Evolutionary conservation across 1,284 basidiomycete species (phyloP).

Genomic region (Mycocalia duriaeana): DNA sequence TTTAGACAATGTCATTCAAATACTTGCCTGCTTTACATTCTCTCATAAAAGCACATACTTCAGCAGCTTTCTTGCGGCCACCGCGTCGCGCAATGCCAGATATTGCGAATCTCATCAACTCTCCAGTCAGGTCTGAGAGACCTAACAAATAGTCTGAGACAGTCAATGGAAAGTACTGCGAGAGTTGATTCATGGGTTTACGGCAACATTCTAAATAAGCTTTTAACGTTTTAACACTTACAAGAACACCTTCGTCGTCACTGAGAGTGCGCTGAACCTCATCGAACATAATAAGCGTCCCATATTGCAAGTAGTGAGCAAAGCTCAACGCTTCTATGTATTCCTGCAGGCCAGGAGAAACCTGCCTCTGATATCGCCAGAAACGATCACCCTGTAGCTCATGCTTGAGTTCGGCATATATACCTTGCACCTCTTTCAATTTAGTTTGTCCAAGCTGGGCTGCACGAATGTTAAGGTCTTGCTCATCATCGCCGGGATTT

Average conservation of each 20-base stretch:
- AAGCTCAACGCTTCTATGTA: constrained; percentile 94
- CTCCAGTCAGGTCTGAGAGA: constrained; percentile 90
- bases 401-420: constrained; percentile 59
- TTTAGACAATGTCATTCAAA: background rate
- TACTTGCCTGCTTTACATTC: constrained; percentile 70
- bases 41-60: constrained; percentile 76
- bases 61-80: constrained; percentile 63
- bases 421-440: constrained; percentile 62
- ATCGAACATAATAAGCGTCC: constrained; percentile 63
- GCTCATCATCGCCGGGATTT: constrained; percentile 32
- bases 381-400: constrained; percentile 72
- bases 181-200: too few species aligned
- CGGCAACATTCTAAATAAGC: background rate
- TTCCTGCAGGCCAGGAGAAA: constrained; percentile 81
- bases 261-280: constrained; percentile 65
- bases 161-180: constrained; percentile 66
- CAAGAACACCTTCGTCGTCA: constrained; percentile 54
- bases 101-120: constrained; percentile 95
- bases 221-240: constrained; percentile 31
- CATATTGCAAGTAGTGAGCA: constrained; percentile 79
- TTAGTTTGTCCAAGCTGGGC: constrained; percentile 60
- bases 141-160: constrained; percentile 87
- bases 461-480: constrained; percentile 34
- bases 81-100: constrained; percentile 67
- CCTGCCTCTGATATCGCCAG: constrained; percentile 76